Conservation (phyloP, 345 rosid genomes). For the Firmiana major region DNA sequence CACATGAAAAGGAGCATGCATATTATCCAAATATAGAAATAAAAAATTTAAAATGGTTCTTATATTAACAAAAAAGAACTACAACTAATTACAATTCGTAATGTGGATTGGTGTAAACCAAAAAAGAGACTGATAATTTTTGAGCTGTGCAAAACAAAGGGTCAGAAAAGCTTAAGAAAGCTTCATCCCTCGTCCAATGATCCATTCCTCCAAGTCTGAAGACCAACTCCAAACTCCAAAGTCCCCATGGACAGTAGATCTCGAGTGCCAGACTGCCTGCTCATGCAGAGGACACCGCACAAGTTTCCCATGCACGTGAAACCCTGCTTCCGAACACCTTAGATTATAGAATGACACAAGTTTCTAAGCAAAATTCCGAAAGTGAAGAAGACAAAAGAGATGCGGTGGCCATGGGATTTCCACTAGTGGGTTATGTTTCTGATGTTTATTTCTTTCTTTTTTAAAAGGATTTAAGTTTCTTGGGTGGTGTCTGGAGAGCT, state of each 20-base stretch:
- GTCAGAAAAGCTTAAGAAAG: neutral
- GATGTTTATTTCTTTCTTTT: neutral
- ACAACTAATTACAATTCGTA: slow-evolving; percentile 27
- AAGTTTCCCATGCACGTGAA: neutral
- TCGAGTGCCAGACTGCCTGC: neutral
- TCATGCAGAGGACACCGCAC: neutral
- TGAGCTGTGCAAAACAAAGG: slow-evolving; percentile 6
- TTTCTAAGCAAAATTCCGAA: neutral
- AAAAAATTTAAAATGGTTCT: neutral
- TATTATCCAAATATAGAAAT: too few species aligned
- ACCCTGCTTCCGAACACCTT: neutral
- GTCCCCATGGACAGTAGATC: neutral
- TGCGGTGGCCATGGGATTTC: neutral
- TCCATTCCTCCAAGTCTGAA: neutral
- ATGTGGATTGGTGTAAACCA: slow-evolving; percentile 2
- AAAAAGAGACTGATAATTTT: neutral
- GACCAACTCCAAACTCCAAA: neutral
- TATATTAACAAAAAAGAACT: slow-evolving; percentile 16
- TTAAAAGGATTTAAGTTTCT: neutral
- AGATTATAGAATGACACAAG: neutral
- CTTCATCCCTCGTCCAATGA: neutral
- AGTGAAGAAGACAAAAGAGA: slow-evolving; percentile 6
- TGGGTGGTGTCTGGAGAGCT: slow-evolving; percentile 22
- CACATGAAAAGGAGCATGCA: neutral
- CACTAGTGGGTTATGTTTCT: neutral